A percentile compares a stretch with the other conserved stretches of the same genome.
Evolutionary conservation across 306 rosid species (phyloP).

Genomic region (Sophora flavescens): DNA sequence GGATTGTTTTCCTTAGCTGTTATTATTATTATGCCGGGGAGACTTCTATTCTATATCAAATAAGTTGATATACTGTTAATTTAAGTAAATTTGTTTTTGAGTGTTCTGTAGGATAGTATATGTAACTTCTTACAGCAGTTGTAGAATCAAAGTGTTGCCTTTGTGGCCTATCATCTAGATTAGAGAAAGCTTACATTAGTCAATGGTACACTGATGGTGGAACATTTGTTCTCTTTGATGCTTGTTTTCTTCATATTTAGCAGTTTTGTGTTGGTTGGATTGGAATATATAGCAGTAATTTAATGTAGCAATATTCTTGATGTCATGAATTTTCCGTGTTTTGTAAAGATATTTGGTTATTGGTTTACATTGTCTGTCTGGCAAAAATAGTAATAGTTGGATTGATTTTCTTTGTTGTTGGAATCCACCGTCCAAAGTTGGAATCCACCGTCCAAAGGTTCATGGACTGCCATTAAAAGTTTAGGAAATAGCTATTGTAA

Average conservation of each 20-base stretch:
- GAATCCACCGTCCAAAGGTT: no score
- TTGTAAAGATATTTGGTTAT: conserved; percentile 25
- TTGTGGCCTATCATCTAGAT: conserved; percentile 10
- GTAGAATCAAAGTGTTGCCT: neutral
- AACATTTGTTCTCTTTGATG: conserved; percentile 27
- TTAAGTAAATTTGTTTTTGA: neutral
- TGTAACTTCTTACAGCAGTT: conserved; percentile 8
- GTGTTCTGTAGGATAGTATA: conserved; percentile 6
- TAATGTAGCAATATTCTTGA: conserved; percentile 17
- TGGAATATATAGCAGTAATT: conserved; percentile 27
- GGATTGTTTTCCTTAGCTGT: conserved; percentile 34
- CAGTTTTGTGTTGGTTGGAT: conserved; percentile 26
- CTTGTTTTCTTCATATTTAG: conserved; percentile 34
- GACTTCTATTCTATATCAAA: conserved; percentile 19
- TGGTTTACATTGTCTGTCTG: conserved; percentile 29
- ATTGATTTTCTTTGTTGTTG: conserved; percentile 23
- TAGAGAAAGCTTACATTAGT: neutral
- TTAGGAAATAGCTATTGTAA: no score
- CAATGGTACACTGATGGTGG: conserved; percentile 13
- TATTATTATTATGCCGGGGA: conserved; percentile 25
- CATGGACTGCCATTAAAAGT: no score
- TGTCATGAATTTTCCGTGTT: conserved; percentile 13
- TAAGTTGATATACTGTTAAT: conserved; percentile 18
- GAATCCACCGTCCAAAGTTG: no score
- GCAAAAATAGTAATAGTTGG: conserved; percentile 32